These are phyloP conservation scores for Aspergillus nidulans DNA, from an alignment of 495 filamentous ascomycete species.

Conservation along the genomic window DNA sequence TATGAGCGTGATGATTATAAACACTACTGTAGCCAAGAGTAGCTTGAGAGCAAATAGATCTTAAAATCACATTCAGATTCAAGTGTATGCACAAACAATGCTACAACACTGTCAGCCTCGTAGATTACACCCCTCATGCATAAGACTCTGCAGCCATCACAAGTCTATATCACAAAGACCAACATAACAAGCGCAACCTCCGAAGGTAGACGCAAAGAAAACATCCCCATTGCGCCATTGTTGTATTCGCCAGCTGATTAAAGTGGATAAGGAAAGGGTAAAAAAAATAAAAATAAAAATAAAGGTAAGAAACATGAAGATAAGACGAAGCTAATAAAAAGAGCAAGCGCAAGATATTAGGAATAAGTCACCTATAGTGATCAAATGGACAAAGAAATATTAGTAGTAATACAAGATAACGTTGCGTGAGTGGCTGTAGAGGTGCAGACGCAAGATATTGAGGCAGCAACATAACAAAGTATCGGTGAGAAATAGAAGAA, in stretches of 20 bases:
- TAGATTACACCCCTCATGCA: conserved; percentile 8
- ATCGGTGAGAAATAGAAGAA: background rate
- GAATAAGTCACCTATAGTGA: conserved; percentile 3
- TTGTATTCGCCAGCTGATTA: background rate
- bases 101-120: no score
- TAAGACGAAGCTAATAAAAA: background rate
- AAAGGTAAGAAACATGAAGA: background rate
- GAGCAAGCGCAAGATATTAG: background rate
- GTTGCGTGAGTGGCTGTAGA: background rate
- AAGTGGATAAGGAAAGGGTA: conserved; percentile 1
- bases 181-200: conserved; percentile 1
- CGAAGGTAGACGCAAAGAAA: background rate
- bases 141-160: conserved; percentile 1
- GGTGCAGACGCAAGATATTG: conserved; percentile 9
- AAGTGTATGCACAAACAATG: no score
- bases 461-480: conserved; percentile 4
- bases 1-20: background rate
- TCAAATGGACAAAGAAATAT: background rate
- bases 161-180: conserved; percentile 13
- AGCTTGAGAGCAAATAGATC: no score
- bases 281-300: background rate
- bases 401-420: conserved; percentile 17
- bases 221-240: background rate
- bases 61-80: no score
- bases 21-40: background rate